These are phyloP conservation scores for Clavispora fructus DNA, from an alignment of 805 yeast species.

Conservation along the genomic window DNA sequence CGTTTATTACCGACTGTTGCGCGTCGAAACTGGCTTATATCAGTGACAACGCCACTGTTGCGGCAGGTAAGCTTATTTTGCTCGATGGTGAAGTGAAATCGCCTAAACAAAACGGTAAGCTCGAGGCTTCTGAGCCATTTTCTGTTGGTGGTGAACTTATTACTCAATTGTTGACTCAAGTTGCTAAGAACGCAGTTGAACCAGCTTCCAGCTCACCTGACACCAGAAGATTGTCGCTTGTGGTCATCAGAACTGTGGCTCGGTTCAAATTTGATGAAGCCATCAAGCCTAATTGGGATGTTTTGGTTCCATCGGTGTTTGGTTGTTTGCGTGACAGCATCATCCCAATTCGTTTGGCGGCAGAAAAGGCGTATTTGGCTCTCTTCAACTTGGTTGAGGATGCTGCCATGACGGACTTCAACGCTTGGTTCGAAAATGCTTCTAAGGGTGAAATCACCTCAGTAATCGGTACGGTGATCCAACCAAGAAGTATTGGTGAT, in stretches of 20 bases:
- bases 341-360: conserved; percentile 89
- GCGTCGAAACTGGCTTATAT: conserved; percentile 44
- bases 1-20: conserved; percentile 43
- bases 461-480: conserved; percentile 44
- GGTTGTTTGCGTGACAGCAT: conserved; percentile 79
- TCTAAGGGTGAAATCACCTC: conserved; percentile 31
- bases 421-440: conserved; percentile 55
- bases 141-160: conserved; percentile 40
- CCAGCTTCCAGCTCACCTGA: conserved; percentile 66
- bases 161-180: conserved; percentile 40
- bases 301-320: conserved; percentile 69
- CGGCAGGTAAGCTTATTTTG: conserved; percentile 75
- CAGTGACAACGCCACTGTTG: conserved; percentile 71
- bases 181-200: conserved; percentile 43
- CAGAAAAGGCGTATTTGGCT: conserved; percentile 81
- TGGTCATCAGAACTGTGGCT: conserved; percentile 69
- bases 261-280: conserved; percentile 50
- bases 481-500: conserved; percentile 74
- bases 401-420: conserved; percentile 46
- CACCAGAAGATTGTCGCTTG: conserved; percentile 73
- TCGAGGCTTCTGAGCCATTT: conserved; percentile 21
- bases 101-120: conserved; percentile 16
- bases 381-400: conserved; percentile 72
- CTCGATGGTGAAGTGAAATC: conserved; percentile 36
- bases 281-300: conserved; percentile 49